Evolutionary conservation across 129 eudicot genomes (phyloP).

Genomic region (Cynara cardunculus): DNA sequence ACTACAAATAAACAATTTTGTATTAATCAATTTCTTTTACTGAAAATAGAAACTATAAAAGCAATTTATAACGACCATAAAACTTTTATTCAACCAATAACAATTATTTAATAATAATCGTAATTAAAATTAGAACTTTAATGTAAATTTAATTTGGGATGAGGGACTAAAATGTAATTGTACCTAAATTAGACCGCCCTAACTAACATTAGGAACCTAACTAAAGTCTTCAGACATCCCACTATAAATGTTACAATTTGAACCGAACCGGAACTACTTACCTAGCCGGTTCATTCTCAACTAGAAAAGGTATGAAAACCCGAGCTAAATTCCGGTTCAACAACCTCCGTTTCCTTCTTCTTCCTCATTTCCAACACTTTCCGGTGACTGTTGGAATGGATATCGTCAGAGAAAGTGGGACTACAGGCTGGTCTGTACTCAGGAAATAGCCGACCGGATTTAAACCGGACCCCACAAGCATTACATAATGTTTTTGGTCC

Average conservation of each 20-base stretch:
- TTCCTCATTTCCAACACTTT: conserved; percentile 14
- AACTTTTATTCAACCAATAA: background rate
- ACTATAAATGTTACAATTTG: background rate
- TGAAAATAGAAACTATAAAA: too few species aligned
- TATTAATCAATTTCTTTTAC: background rate
- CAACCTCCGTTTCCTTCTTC: background rate
- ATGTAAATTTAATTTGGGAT: background rate
- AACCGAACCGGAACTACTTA: background rate
- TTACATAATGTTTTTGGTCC: background rate
- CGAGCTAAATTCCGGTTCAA: background rate
- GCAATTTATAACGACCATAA: background rate
- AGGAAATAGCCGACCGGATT: conserved; percentile 9
- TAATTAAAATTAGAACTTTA: background rate
- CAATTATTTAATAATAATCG: too few species aligned
- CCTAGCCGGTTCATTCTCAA: background rate
- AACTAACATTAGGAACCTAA: conserved; percentile 13
- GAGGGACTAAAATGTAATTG: background rate
- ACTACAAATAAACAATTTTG: too few species aligned
- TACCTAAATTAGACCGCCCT: background rate
- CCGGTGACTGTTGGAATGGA: conserved; percentile 7
- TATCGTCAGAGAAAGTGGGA: background rate
- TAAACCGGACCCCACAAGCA: conserved; percentile 8
- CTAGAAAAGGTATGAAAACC: background rate
- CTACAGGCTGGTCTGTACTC: conserved; percentile 13
- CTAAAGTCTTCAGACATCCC: conserved; percentile 8